These are phyloP conservation scores for Immersiella caudata DNA, from an alignment of 495 filamentous ascomycete species.

Conservation along the genomic window DNA sequence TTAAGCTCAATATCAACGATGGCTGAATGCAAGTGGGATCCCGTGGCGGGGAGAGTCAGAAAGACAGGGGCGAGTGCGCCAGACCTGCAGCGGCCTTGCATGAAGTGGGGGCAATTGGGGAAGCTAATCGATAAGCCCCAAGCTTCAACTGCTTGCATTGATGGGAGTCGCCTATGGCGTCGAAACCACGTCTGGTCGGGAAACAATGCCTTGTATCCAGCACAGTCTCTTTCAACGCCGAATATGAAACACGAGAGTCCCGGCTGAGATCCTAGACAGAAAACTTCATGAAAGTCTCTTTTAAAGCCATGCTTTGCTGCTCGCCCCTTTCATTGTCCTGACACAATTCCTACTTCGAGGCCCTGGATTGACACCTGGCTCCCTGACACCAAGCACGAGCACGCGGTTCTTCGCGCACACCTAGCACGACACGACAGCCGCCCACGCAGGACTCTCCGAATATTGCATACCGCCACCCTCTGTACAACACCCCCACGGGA, in stretches of 20 bases:
- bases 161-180: conserved; percentile 16
- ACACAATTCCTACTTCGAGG: background rate
- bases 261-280: conserved; percentile 23
- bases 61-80: background rate
- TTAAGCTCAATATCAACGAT: background rate
- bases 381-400: background rate
- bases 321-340: background rate
- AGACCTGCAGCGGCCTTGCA: conserved; percentile 1
- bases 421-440: background rate
- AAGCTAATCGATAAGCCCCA: conserved; percentile 27
- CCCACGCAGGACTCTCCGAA: background rate
- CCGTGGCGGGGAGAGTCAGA: conserved; percentile 1
- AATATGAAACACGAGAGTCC: conserved; percentile 33
- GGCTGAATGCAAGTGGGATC: background rate
- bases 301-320: conserved; percentile 1
- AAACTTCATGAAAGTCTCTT: conserved; percentile 4
- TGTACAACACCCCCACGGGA: conserved; percentile 2
- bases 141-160: conserved; percentile 23
- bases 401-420: background rate
- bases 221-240: conserved; percentile 20
- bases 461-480: background rate
- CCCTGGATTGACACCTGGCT: background rate
- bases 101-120: background rate
- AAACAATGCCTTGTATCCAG: conserved; percentile 33
- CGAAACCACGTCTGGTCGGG: background rate